phyloP scores from a whole-genome alignment of 805 yeast genomes.

The Myxozyma geophila region DNA sequence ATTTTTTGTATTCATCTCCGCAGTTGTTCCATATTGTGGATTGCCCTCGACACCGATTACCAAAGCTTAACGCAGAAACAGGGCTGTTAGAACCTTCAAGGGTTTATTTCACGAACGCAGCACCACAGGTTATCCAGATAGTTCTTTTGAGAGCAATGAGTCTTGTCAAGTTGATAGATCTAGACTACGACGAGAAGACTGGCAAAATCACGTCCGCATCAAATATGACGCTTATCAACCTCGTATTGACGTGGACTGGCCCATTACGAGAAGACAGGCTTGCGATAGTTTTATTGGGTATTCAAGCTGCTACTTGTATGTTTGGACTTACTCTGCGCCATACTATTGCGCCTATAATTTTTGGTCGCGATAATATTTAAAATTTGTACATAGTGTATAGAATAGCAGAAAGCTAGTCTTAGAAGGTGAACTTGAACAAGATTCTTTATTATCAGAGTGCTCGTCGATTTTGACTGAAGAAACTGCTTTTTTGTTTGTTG shows the following conservation, averaged over 20 bases:
- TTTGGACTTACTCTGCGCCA: constrained; percentile 83
- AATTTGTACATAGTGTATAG: neutral
- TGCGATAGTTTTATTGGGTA: constrained; percentile 59
- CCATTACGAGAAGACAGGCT: constrained; percentile 84
- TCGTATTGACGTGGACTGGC: constrained; percentile 83
- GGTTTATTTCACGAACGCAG: constrained; percentile 40
- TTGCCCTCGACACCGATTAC: constrained; percentile 95
- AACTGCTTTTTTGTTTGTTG: no score
- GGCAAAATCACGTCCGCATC: constrained; percentile 55
- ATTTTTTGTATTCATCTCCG: constrained; percentile 89
- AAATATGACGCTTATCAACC: constrained; percentile 86
- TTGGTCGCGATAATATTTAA: constrained; percentile 77
- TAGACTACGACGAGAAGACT: constrained; percentile 45
- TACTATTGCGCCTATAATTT: constrained; percentile 79
- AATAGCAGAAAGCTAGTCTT: neutral
- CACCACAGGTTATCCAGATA: constrained; percentile 35
- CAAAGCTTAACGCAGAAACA: constrained; percentile 68
- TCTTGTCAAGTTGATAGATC: constrained; percentile 55
- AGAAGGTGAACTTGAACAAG: neutral
- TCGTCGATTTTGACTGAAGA: no score
- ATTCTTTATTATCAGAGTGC: neutral
- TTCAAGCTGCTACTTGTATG: constrained; percentile 52
- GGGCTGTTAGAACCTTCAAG: constrained; percentile 77
- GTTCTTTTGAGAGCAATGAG: constrained; percentile 54
- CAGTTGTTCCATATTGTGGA: constrained; percentile 85